Evolutionary conservation across 768 basidiomycete species (phyloP).

Genomic region (Daedaleopsis sinensis): DNA sequence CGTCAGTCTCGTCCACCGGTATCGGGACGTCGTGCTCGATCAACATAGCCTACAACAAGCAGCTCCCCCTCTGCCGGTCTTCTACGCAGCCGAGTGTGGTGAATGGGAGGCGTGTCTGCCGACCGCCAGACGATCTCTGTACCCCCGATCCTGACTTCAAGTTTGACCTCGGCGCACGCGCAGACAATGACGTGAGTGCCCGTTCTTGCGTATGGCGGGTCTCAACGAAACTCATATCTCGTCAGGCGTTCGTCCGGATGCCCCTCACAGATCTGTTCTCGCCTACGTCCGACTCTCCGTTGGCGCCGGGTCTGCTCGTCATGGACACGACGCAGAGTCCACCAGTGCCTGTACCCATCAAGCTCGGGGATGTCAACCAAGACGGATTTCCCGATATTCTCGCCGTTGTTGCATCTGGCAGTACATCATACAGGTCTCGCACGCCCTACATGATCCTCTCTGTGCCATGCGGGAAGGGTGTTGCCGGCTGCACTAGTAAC

Average conservation of each 20-base stretch:
- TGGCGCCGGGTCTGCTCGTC: slow-evolving; percentile 61
- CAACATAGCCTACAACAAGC: slow-evolving; percentile 93
- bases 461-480: slow-evolving; percentile 54
- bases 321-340: slow-evolving; percentile 68
- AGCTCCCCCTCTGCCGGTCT: slow-evolving; percentile 77
- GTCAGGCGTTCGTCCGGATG: slow-evolving; percentile 67
- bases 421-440: slow-evolving; percentile 39
- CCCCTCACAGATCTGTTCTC: slow-evolving; percentile 65
- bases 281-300: slow-evolving; percentile 26
- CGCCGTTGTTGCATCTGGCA: slow-evolving; percentile 52
- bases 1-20: slow-evolving; percentile 68
- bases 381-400: slow-evolving; percentile 95
- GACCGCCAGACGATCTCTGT: slow-evolving; percentile 82
- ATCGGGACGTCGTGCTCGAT: slow-evolving; percentile 77
- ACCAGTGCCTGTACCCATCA: slow-evolving; percentile 73
- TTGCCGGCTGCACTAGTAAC: slow-evolving; percentile 57
- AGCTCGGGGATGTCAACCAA: slow-evolving; percentile 86
- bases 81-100: slow-evolving; percentile 51
- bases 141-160: slow-evolving; percentile 77
- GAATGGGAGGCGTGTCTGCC: slow-evolving; percentile 61
- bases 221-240: background rate
- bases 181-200: slow-evolving; percentile 49
- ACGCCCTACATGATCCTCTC: slow-evolving; percentile 68
- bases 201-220: background rate
- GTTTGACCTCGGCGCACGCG: slow-evolving; percentile 63